phyloP scores from a whole-genome alignment of 495 filamentous ascomycete species.

The Penicillium waksmanii region DNA sequence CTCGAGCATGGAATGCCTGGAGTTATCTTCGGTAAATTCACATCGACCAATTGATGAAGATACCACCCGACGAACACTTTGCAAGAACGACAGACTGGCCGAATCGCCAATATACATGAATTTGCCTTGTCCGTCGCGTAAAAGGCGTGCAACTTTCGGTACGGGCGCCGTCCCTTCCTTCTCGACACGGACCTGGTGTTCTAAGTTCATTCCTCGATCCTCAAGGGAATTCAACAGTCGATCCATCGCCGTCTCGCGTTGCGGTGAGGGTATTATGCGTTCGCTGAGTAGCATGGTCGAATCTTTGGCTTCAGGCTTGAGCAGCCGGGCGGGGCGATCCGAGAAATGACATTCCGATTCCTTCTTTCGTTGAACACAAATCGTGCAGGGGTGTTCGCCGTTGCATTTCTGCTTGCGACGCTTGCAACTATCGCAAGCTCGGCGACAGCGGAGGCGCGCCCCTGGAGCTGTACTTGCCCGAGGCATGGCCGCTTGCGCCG shows the following conservation, averaged over 20 bases:
- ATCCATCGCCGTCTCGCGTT: constrained; percentile 47
- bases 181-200: constrained; percentile 39
- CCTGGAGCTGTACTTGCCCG: constrained; percentile 39
- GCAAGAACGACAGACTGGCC: constrained; percentile 70
- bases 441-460: constrained; percentile 43
- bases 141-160: constrained; percentile 52
- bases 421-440: constrained; percentile 78
- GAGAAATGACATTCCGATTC: constrained; percentile 50
- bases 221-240: constrained; percentile 44
- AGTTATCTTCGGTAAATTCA: constrained; percentile 70
- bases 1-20: constrained; percentile 70
- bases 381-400: constrained; percentile 69
- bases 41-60: constrained; percentile 66
- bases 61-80: constrained; percentile 73
- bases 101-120: constrained; percentile 76
- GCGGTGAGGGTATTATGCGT: constrained; percentile 35
- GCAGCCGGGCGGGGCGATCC: constrained; percentile 44
- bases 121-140: constrained; percentile 57
- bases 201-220: constrained; percentile 38
- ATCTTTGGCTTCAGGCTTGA: constrained; percentile 38
- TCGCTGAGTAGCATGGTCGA: constrained; percentile 48
- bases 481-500: constrained; percentile 35
- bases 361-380: constrained; percentile 62
- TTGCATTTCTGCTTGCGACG: constrained; percentile 82
- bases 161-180: constrained; percentile 46